Percentiles rank a stretch among this genome's conserved stretches.
Evolutionary conservation across 2,329 filamentous ascomycete species (phyloP).

Genomic region (Fusarium sp.): DNA sequence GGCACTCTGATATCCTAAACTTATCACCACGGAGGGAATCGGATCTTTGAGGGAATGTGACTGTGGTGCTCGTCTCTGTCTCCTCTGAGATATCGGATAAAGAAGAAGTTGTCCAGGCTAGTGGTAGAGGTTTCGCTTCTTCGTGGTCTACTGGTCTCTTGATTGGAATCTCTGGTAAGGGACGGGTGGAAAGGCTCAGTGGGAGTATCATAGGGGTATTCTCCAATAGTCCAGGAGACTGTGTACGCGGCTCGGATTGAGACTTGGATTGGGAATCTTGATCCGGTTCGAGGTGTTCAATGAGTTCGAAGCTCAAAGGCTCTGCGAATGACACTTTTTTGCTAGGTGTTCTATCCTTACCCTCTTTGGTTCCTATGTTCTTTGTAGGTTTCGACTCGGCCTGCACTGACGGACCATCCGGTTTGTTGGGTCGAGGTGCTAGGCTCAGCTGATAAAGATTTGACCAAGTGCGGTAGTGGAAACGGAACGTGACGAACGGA

Average conservation of each 20-base stretch:
- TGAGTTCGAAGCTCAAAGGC: not conserved
- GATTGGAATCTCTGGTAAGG: slow-evolving; percentile 39
- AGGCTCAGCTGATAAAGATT: slow-evolving; percentile 62
- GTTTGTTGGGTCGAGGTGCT: slow-evolving; percentile 48
- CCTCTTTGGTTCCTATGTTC: not conserved
- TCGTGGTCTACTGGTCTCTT: not conserved
- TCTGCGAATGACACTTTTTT: not conserved
- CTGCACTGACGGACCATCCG: not conserved
- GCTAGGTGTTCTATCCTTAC: not conserved
- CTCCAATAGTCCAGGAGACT: not conserved
- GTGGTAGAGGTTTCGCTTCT: slow-evolving; percentile 12
- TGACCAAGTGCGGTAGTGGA: slow-evolving; percentile 67
- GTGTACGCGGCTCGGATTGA: not conserved
- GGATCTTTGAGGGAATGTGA: slow-evolving; percentile 9
- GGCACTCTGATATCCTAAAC: not conserved
- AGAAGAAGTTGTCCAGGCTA: slow-evolving; percentile 21
- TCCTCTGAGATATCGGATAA: slow-evolving; percentile 42
- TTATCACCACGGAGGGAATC: slow-evolving; percentile 11
- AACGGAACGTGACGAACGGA: slow-evolving; percentile 65
- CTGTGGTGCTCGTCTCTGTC: slow-evolving; percentile 19
- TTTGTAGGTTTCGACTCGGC: not conserved
- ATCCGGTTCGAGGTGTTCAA: not conserved
- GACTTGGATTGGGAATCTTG: not conserved
- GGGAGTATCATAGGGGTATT: not conserved
- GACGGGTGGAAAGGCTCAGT: slow-evolving; percentile 14